Evolutionary conservation across 805 yeast genomes (phyloP), one percentile per base, ranked within the genome.

Genomic region (Yamadazyma tumulicola): DNA sequence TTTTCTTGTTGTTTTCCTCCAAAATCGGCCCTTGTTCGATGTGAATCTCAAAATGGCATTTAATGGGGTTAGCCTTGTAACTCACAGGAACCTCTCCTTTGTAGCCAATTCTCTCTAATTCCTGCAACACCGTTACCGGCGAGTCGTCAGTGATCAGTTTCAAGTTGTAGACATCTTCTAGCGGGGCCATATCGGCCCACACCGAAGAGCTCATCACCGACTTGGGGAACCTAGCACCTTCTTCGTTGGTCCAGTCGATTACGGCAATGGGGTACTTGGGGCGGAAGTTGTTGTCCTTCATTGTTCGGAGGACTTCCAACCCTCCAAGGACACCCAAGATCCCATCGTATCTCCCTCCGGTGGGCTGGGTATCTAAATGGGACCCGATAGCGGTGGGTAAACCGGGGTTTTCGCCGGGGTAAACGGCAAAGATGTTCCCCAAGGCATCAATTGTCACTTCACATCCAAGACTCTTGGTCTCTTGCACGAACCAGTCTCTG

Each of bases 301-400:
- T 57, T 4, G 86, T 79, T 41, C 85, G 62, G 45, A 81, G 55
- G 4, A 81, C 78, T 55, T 81, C 86, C 29, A 81, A 58, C 1
- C 85, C 87, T 7, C 81, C 57, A 29, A 80, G 59, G 4, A 81
- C 87, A 13, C 89, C 89, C 23, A 69, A 65, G 25, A 81, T 75
- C 29, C 88, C 89, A 49, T 81, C 89, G 47, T 81, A 81, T 40
- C 85, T 65, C 8, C 89, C 88, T 25, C 88, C 89, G 6, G 81
- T 77, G 19, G 88, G 88, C 56, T 81, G 88, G 1, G 89, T 81
- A 47, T 81, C 89, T 38, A 81, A 58, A 55, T 81, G 88, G 0
- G 86, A 79, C 0, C 88, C 88, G 40, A 81, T 77, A 11, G 75
- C 85, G 1, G 79, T 79, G 11, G 87, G 82, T 3, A 67, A 53